These are phyloP conservation scores for Albifimbria verrucaria DNA, from an alignment of 2,329 filamentous ascomycete species.

Conservation along the genomic window DNA sequence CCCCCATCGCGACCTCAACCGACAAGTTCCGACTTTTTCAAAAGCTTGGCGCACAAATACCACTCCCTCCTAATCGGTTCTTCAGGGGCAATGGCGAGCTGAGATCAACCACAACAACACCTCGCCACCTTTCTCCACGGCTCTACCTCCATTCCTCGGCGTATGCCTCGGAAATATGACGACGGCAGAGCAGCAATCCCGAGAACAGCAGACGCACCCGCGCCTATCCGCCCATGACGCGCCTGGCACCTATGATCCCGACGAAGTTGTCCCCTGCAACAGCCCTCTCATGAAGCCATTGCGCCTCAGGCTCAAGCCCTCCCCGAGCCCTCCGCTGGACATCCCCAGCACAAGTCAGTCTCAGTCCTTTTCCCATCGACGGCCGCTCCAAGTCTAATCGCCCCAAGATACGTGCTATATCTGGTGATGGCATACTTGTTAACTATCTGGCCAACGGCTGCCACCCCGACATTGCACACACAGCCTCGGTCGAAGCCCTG, in stretches of 20 bases:
- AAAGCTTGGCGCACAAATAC: background rate
- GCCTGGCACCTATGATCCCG: slow-evolving; percentile 39
- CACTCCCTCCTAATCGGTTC: background rate
- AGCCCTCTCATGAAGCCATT: slow-evolving; percentile 37
- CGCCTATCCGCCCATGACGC: slow-evolving; percentile 16
- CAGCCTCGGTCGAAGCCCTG: slow-evolving; percentile 52
- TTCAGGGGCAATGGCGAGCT: background rate
- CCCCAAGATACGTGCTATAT: slow-evolving; percentile 52
- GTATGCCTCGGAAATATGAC: slow-evolving; percentile 34
- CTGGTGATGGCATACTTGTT: slow-evolving; percentile 67
- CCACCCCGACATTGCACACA: slow-evolving; percentile 59
- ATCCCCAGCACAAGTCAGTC: slow-evolving; percentile 34
- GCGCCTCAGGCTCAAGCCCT: slow-evolving; percentile 27
- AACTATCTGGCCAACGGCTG: slow-evolving; percentile 60
- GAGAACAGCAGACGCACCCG: slow-evolving; percentile 23
- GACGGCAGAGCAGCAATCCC: slow-evolving; percentile 32
- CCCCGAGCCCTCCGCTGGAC: slow-evolving; percentile 30
- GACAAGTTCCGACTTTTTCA: background rate
- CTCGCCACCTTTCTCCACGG: background rate
- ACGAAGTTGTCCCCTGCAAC: slow-evolving; percentile 38
- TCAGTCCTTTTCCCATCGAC: slow-evolving; percentile 23
- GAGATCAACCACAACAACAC: background rate
- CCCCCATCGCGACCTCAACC: background rate
- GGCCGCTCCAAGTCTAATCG: slow-evolving; percentile 48
- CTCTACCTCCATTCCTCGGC: background rate